These are phyloP conservation scores for Kernera saxatilis DNA, from an alignment of 345 rosid species.

Conservation along the genomic window DNA sequence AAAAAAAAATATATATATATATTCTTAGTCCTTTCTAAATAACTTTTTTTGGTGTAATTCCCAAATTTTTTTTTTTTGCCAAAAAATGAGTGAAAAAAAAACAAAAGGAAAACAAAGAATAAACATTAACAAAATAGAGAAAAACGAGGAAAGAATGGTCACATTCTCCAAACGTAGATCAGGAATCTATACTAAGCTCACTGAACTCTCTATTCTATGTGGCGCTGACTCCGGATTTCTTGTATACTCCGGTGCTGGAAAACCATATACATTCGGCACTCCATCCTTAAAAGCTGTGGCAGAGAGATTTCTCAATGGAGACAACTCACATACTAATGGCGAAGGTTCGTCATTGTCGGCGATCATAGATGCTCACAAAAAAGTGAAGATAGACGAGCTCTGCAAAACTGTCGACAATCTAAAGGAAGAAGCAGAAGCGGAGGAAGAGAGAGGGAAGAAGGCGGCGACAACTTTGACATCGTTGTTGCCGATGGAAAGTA, in stretches of 20 bases:
- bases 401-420: background rate
- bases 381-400: background rate
- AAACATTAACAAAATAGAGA: background rate
- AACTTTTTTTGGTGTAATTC: background rate
- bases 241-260: background rate
- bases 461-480: background rate
- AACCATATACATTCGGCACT: conserved; percentile 12
- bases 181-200: conserved; percentile 11
- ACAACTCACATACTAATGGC: background rate
- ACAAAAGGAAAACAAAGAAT: conserved; percentile 24
- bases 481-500: background rate
- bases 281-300: conserved; percentile 12
- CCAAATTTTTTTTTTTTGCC: background rate
- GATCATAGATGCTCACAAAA: background rate
- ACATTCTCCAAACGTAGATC: conserved; percentile 17
- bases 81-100: conserved; percentile 13
- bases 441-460: background rate
- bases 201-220: conserved; percentile 15
- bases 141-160: background rate
- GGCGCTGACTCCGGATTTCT: conserved; percentile 13
- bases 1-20: no score
- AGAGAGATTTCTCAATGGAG: background rate
- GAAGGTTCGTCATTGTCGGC: background rate
- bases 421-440: background rate
- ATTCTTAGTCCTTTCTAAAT: no score